These are phyloP conservation scores for Acanthamoeba polyphaga DNA, from an alignment of 208 protist species.

Conservation along the genomic window DNA sequence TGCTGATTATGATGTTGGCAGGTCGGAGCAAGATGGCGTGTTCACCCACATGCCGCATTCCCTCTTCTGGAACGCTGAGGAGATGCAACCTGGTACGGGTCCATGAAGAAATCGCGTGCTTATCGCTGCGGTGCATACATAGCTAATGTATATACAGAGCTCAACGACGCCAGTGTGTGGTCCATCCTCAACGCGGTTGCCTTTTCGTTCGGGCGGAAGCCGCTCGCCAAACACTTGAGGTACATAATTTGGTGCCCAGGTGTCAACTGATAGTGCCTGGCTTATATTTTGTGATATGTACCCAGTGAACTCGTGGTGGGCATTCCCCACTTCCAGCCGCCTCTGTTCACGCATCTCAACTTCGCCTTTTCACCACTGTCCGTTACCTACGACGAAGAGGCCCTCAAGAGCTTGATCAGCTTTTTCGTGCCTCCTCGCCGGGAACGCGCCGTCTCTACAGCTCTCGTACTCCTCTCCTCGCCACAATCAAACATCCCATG, in stretches of 20 bases:
- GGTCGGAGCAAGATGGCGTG: background rate
- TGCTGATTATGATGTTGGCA: background rate
- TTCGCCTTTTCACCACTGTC: background rate
- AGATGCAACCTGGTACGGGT: background rate
- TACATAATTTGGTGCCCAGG: background rate
- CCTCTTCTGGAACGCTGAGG: background rate
- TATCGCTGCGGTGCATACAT: no score
- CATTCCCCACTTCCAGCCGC: constrained; percentile 21
- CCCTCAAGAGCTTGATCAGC: background rate
- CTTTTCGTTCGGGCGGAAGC: constrained; percentile 14
- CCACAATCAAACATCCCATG: background rate
- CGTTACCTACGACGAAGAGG: background rate
- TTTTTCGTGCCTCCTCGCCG: background rate
- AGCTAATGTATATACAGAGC: background rate
- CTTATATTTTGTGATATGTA: background rate
- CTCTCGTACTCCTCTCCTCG: background rate
- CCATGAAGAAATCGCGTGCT: background rate
- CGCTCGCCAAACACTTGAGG: background rate
- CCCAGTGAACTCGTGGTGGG: constrained; percentile 2
- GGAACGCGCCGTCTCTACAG: background rate
- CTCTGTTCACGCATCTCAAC: constrained; percentile 8
- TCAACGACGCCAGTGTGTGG: background rate
- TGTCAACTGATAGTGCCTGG: background rate
- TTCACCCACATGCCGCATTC: constrained; percentile 5
- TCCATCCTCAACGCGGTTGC: background rate